phyloP scores from a whole-genome alignment of 345 rosid genomes.

The Trapa bicornis region DNA sequence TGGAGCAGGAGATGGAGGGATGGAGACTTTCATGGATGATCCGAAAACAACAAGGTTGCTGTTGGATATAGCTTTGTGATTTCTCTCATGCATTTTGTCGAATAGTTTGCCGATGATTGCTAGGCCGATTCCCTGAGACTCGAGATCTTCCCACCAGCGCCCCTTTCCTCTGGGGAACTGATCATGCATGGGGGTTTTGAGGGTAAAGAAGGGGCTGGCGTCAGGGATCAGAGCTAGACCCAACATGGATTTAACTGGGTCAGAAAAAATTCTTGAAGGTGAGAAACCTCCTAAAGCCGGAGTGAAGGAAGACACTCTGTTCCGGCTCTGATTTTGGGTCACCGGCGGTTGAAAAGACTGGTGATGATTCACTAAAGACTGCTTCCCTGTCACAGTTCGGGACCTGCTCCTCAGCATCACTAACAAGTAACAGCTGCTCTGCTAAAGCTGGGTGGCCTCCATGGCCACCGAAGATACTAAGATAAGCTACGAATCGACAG shows the following conservation, averaged over 20 bases:
- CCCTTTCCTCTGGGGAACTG: not conserved
- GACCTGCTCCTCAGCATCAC: slow-evolving; percentile 39
- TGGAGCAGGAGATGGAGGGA: slow-evolving; percentile 22
- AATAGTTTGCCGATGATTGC: slow-evolving; percentile 25
- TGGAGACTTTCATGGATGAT: slow-evolving; percentile 38
- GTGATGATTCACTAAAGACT: slow-evolving; percentile 44
- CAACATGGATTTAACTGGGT: slow-evolving; percentile 22
- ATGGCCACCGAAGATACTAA: slow-evolving; percentile 8
- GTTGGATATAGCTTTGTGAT: slow-evolving; percentile 17
- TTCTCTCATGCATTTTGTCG: slow-evolving; percentile 12
- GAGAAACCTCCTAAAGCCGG: slow-evolving; percentile 42
- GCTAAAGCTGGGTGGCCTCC: slow-evolving; percentile 37
- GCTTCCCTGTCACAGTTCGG: slow-evolving; percentile 41
- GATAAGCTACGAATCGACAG: not conserved
- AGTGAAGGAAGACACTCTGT: slow-evolving; percentile 23
- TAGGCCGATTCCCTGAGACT: slow-evolving; percentile 10
- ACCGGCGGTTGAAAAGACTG: slow-evolving; percentile 18
- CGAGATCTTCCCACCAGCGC: slow-evolving; percentile 4
- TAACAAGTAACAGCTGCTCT: not conserved
- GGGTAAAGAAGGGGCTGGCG: slow-evolving; percentile 23
- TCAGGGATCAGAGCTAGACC: slow-evolving; percentile 62
- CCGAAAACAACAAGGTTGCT: slow-evolving; percentile 48
- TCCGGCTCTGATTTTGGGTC: slow-evolving; percentile 14
- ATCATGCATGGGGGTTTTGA: not conserved
- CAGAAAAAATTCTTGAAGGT: slow-evolving; percentile 27